Evolutionary conservation across 1,139 yeast species (phyloP).

Genomic region (Dujonia santamariae): DNA sequence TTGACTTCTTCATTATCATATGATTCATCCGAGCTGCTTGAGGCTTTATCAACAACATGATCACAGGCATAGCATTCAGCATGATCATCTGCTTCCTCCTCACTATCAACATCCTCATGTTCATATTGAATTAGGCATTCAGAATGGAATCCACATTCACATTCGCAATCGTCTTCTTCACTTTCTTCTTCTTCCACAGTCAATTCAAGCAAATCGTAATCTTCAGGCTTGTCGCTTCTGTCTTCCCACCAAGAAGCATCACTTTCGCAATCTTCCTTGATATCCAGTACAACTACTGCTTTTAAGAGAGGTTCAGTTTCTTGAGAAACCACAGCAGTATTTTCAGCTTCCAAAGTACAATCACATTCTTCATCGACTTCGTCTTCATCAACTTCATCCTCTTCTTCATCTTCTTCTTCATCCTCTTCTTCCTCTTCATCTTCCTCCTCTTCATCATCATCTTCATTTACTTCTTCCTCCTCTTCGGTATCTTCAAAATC

Average conservation of each 20-base stretch:
- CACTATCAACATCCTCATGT: too few species aligned
- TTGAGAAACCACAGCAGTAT: too few species aligned
- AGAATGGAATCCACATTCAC: too few species aligned
- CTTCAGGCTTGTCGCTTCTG: neutral
- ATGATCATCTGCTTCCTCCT: neutral
- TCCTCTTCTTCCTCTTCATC: slow-evolving; percentile 9
- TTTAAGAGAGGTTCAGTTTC: too few species aligned
- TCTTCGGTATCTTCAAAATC: slow-evolving; percentile 6
- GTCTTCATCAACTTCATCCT: slow-evolving; percentile 5
- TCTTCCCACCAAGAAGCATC: slow-evolving; percentile 7
- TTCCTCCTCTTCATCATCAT: slow-evolving; percentile 6
- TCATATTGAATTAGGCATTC: too few species aligned
- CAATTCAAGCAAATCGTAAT: too few species aligned
- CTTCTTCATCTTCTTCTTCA: slow-evolving; percentile 4
- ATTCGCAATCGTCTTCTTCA: slow-evolving; percentile 4
- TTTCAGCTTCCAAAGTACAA: neutral
- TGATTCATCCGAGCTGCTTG: too few species aligned
- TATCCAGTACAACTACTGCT: neutral
- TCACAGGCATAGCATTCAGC: neutral
- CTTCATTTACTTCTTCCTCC: slow-evolving; percentile 5
- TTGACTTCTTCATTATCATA: slow-evolving; percentile 5
- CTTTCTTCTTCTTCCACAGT: too few species aligned
- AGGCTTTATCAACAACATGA: too few species aligned
- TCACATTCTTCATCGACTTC: slow-evolving; percentile 4
- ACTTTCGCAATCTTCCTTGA: slow-evolving; percentile 7